phyloP scores from a whole-genome alignment of 805 yeast species.

The Scheffersomyces amazonensis region DNA sequence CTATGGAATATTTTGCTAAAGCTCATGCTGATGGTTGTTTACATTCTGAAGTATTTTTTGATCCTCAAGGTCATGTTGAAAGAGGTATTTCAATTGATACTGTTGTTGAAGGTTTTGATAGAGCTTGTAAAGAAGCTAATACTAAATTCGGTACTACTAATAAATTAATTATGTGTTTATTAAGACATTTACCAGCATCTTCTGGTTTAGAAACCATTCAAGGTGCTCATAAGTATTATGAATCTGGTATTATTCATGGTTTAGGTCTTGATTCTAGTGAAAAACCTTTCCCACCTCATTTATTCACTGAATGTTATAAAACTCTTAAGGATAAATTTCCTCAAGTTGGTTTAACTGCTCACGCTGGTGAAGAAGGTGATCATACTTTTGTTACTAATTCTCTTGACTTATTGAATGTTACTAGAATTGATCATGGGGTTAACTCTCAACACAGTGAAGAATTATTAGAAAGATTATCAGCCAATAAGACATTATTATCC shows the following conservation, averaged over 20 bases:
- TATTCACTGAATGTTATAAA: constrained; percentile 63
- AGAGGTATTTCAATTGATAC: constrained; percentile 59
- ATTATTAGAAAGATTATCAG: constrained; percentile 56
- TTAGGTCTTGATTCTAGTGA: constrained; percentile 83
- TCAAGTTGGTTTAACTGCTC: constrained; percentile 68
- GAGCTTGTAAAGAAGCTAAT: constrained; percentile 65
- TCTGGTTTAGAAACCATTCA: constrained; percentile 59
- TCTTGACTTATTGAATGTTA: constrained; percentile 55
- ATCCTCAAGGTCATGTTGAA: constrained; percentile 80
- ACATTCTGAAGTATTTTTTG: constrained; percentile 79
- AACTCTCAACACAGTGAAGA: constrained; percentile 55
- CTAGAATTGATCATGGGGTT: constrained; percentile 81
- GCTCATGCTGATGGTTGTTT: constrained; percentile 57
- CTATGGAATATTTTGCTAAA: constrained; percentile 67
- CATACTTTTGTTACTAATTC: constrained; percentile 62
- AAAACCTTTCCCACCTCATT: constrained; percentile 70
- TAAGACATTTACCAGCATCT: constrained; percentile 68
- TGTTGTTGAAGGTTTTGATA: constrained; percentile 63
- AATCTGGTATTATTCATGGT: constrained; percentile 64
- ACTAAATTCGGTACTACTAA: constrained; percentile 59
- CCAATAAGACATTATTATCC: constrained; percentile 55
- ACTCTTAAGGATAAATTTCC: constrained; percentile 47
- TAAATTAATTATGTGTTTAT: constrained; percentile 76
- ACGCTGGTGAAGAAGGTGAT: constrained; percentile 89
- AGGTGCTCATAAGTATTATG: constrained; percentile 48